Base-by-base conservation (phyloP, 108 stramenopile genomes). In the Cyclotella sp. region DNA sequence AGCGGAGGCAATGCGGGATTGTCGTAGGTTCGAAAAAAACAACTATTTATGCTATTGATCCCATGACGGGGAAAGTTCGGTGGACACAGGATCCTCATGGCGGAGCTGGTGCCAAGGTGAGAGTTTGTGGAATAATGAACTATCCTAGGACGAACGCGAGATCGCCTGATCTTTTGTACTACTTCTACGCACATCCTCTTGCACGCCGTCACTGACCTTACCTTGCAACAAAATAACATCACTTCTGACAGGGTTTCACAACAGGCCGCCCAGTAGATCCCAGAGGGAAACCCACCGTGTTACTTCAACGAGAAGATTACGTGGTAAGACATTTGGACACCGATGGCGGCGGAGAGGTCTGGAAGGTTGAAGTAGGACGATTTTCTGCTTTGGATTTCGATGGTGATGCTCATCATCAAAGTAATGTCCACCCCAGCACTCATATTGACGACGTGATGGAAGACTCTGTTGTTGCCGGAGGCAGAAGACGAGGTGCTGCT, bases 261-360 rank as follows among this genome's bases (percentile, higher is more conserved):
- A 52, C 62, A 27, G 55, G 44, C 21, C 44, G 68, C 57, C 82
- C 76, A 6, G 71, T 70, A 27, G 21, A 62, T 51, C 34, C 49
- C 8, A 9, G 71, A 4, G 44, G 63, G 34, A 57, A 72, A 57
- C 44, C 63, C 46, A 84, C 76, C 13, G 85, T 95, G 14, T 68
- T 95, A 18, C 69, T 95, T 52, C 95, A 93, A 71, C 76, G 95
- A 52, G 87, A 91, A 68, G 95, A 95, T 72, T 89, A 89, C 24
- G 41, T 80, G 12, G 87, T 93, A 14, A 78, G 88, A 28, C 89
- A 93, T 41, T 68, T 93, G 11, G 88, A 89, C 62, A 75, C 87
- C 0, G 81, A 80, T 18, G 87, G 83, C 19, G 95, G 95, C 21
- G 53, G 65, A 40, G 80, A 87, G 61, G 78, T 84, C 29, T 95